Conservation (phyloP, 805 yeast species). For the Jamesozyma piceae region DNA sequence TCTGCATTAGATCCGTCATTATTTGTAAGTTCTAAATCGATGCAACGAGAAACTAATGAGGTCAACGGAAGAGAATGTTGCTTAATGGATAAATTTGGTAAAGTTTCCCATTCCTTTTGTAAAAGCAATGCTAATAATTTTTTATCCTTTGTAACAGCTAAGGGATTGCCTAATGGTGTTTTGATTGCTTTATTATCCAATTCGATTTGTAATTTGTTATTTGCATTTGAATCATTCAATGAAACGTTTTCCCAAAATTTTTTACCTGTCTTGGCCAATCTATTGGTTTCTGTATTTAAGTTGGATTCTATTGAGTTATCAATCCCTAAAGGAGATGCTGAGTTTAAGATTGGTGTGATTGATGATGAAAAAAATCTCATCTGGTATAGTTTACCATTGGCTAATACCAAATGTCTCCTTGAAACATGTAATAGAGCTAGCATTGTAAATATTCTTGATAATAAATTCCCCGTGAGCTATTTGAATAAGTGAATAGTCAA, state of each 20-base stretch:
- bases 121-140: constrained; percentile 61
- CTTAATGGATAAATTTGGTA: constrained; percentile 59
- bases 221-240: constrained; percentile 24
- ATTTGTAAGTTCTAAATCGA: constrained; percentile 52
- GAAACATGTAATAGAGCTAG: neutral
- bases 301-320: constrained; percentile 43
- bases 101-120: constrained; percentile 78
- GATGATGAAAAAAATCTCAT: neutral
- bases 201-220: constrained; percentile 41
- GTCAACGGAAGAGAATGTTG: constrained; percentile 73
- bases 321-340: constrained; percentile 17
- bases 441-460: neutral
- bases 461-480: too few relatives aligned
- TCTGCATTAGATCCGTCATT: constrained; percentile 32
- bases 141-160: constrained; percentile 54
- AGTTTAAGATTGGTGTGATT: neutral
- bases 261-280: constrained; percentile 55
- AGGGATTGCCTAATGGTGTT: constrained; percentile 72
- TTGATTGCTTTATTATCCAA: constrained; percentile 69
- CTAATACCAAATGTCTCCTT: neutral
- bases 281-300: constrained; percentile 51
- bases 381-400: neutral
- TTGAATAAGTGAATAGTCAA: too few relatives aligned
- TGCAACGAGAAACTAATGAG: constrained; percentile 74
- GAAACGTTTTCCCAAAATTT: constrained; percentile 76